Evolutionary conservation across 192 early-diverging fungal genomes (phyloP).

Genomic region (Podila horticola): DNA sequence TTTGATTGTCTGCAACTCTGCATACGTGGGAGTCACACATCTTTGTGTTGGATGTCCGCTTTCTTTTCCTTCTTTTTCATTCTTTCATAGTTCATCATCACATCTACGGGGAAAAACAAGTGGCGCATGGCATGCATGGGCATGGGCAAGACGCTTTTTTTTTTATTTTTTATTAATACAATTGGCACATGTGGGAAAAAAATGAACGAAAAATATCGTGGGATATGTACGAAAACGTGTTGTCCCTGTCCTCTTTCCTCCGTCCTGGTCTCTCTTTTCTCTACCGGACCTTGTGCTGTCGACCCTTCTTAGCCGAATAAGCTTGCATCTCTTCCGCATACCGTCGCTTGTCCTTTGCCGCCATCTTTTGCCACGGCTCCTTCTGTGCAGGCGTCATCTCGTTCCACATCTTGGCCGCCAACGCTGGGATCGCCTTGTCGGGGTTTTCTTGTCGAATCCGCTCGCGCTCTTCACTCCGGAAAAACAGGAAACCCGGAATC

Average conservation of each 20-base stretch:
- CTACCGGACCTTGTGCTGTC: constrained; percentile 15
- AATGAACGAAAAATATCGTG: no score
- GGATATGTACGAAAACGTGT: no score
- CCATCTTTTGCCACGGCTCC: constrained; percentile 63
- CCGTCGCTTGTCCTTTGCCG: constrained; percentile 70
- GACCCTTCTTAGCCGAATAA: constrained; percentile 49
- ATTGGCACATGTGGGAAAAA: no score
- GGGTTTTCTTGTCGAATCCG: constrained; percentile 71
- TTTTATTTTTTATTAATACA: no score
- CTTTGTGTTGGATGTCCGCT: not conserved
- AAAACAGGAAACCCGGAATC: constrained; percentile 88
- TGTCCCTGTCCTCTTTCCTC: no score
- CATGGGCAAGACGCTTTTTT: no score
- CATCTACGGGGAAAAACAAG: no score
- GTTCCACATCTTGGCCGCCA: constrained; percentile 77
- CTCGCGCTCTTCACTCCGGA: constrained; percentile 72
- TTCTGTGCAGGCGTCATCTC: constrained; percentile 63
- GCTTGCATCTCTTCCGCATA: constrained; percentile 76
- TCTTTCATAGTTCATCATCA: no score
- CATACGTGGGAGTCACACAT: not conserved
- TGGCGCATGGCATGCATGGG: no score
- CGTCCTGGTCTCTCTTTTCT: no score
- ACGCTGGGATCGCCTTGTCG: constrained; percentile 78
- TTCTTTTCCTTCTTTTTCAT: no score
- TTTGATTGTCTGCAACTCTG: not conserved